Conservation (phyloP, 2,329 filamentous ascomycete species). For the Trichoderma pleuroti region DNA sequence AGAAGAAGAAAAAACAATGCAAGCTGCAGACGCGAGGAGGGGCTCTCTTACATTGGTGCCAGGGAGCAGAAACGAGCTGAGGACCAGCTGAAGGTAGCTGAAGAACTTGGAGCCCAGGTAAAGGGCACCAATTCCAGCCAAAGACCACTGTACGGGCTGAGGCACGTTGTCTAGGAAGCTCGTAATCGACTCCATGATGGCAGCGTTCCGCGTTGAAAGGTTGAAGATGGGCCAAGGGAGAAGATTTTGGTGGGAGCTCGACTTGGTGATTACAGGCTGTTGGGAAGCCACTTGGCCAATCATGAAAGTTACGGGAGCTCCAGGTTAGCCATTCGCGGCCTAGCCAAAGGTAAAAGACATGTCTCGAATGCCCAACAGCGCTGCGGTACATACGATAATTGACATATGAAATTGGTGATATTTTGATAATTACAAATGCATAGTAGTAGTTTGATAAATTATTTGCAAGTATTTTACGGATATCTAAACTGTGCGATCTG, state of each 20-base stretch:
- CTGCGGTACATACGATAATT: not conserved
- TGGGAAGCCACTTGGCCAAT: not conserved
- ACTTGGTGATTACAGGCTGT: not conserved
- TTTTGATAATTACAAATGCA: rapidly evolving
- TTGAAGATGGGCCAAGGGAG: not conserved
- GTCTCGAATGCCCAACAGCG: not conserved
- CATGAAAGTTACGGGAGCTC: not conserved
- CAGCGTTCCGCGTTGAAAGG: not conserved
- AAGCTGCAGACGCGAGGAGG: not conserved
- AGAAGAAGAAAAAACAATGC: not conserved
- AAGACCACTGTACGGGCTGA: conserved; percentile 42
- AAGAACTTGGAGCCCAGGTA: conserved; percentile 55
- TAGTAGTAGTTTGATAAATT: too few species aligned
- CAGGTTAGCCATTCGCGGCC: not conserved
- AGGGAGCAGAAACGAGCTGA: conserved; percentile 65
- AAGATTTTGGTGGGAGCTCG: conserved; percentile 5
- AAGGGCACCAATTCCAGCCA: conserved; percentile 57
- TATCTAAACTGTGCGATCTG: not conserved
- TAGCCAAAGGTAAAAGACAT: not conserved
- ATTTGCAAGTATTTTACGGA: not conserved
- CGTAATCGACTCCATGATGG: conserved; percentile 30
- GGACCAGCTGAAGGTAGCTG: conserved; percentile 57
- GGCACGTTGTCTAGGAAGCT: conserved; percentile 27
- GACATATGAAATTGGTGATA: too few species aligned
- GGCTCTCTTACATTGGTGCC: conserved; percentile 54